phyloP scores from a whole-genome alignment of 257 asterid species.

The Fraxinus anomala region DNA sequence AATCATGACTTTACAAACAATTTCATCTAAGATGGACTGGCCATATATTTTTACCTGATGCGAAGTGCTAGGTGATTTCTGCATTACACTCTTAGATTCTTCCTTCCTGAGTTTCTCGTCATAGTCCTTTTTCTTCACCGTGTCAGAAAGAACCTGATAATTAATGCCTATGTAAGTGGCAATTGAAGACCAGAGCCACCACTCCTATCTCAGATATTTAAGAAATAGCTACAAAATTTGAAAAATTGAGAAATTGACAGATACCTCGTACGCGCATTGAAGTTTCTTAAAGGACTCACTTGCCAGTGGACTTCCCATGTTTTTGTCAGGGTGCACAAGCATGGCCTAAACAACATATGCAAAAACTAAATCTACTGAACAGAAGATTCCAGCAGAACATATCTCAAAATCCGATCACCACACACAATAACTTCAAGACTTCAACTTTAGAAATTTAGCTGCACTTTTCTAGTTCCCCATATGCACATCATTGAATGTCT shows the following conservation, averaged over 20 bases:
- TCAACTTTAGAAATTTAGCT: neutral
- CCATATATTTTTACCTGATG: slow-evolving; percentile 54
- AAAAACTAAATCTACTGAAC: slow-evolving; percentile 18
- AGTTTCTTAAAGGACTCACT: slow-evolving; percentile 97
- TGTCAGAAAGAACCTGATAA: slow-evolving; percentile 85
- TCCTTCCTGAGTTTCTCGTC: slow-evolving; percentile 93
- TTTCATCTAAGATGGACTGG: neutral
- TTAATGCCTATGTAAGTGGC: slow-evolving; percentile 32
- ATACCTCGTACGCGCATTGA: slow-evolving; percentile 97
- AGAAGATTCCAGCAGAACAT: neutral
- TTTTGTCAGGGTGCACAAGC: slow-evolving; percentile 99
- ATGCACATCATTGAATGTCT: neutral
- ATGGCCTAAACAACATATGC: slow-evolving; percentile 60
- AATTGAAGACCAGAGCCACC: slow-evolving; percentile 22
- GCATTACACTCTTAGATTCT: slow-evolving; percentile 73
- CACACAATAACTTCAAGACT: neutral
- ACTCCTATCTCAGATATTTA: slow-evolving; percentile 29
- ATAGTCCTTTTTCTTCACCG: slow-evolving; percentile 89
- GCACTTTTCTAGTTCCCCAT: neutral
- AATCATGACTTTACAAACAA: neutral
- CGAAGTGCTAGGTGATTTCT: slow-evolving; percentile 78
- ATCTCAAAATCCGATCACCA: neutral
- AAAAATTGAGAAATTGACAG: neutral
- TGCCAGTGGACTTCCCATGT: slow-evolving; percentile 87
- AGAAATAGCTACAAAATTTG: neutral